Evolutionary conservation across 225 moss, liverwort and hornwort genomes (phyloP), one percentile per base, ranked within the genome.

Genomic region (Physcomitrium patens): DNA sequence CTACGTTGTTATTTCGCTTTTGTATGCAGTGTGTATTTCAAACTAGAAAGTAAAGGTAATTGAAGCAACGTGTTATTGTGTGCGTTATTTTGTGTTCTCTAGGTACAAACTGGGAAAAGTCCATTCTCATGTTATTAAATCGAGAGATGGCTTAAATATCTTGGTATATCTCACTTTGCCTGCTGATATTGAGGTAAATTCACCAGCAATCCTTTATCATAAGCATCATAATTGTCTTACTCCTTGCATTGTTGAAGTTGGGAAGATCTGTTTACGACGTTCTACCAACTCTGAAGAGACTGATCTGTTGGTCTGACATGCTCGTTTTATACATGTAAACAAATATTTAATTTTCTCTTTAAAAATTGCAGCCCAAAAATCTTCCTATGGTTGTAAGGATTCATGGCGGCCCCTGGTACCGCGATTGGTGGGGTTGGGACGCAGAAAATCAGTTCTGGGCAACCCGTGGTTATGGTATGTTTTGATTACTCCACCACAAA

Each of bases 341-440:
- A 15, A 13, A 53, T 1, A 13, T 7, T 37, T 7, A 37, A 4
- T 4, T 37, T 4, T 37, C 0, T 37, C 31, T 37, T 37, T 37
- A 2, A 37, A 37, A 10, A 67, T 51, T 76, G 73, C 85, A 94
- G 95, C 82, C 95, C 28, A 79, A 85, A 72, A 88, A 84, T 22
- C 82, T 95, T 10, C 89, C 92, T 15, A 26, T 93, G 78, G 95
- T 93, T 51, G 31, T 93, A 27, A 76, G 91, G 11, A 91, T 86
- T 68, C 92, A 95, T 52, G 95, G 95, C 45, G 95, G 95, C 10
- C 92, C 95, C 3, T 92, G 91, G 89, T 83, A 1, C 45, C 85
- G 89, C 1, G 92, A 95, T 58, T 95, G 88, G 85, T 91, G 95
- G 89, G 95, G 95, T 5, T 92, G 89, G 89, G 92, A 95, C 57